Evolutionary conservation across 805 yeast genomes (phyloP).

Genomic region (Kodamaea kaohsiungensis): DNA sequence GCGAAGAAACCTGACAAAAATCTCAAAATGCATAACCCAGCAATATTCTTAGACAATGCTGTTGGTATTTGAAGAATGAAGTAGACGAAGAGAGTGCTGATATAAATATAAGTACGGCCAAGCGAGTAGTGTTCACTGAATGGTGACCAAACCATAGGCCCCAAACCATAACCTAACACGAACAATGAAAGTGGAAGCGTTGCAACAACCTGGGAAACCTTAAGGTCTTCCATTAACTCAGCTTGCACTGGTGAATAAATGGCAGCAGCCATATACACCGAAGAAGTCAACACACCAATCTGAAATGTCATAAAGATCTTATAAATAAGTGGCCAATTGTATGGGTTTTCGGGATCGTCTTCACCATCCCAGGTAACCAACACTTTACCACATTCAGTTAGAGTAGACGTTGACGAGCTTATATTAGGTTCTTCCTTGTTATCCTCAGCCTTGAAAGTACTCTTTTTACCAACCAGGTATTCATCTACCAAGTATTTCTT

Average conservation of each 20-base stretch:
- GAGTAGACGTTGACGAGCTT: no score
- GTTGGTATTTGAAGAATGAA: slow-evolving; percentile 21
- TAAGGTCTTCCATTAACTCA: slow-evolving; percentile 45
- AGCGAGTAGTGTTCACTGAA: slow-evolving; percentile 54
- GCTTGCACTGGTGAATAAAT: slow-evolving; percentile 53
- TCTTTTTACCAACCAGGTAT: no score
- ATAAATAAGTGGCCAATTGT: slow-evolving; percentile 51
- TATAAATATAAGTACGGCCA: slow-evolving; percentile 55
- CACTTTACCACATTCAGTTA: slow-evolving; percentile 8
- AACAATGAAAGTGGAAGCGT: slow-evolving; percentile 54
- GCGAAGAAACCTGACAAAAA: slow-evolving; percentile 58
- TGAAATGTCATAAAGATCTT: slow-evolving; percentile 40
- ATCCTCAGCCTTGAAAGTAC: no score
- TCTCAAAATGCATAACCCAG: slow-evolving; percentile 50
- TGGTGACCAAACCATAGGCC: slow-evolving; percentile 61
- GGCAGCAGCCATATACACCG: slow-evolving; percentile 60
- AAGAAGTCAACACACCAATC: slow-evolving; percentile 46
- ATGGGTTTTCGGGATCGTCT: slow-evolving; percentile 57
- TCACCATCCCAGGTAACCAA: slow-evolving; percentile 37
- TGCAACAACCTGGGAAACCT: slow-evolving; percentile 11
- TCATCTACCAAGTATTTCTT: no score
- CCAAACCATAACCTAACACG: slow-evolving; percentile 61
- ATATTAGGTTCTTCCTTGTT: no score
- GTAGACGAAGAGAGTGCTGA: slow-evolving; percentile 47
- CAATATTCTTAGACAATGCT: slow-evolving; percentile 45